phyloP scores from a whole-genome alignment of 305 asterid species.

The Solanum hybrid region DNA sequence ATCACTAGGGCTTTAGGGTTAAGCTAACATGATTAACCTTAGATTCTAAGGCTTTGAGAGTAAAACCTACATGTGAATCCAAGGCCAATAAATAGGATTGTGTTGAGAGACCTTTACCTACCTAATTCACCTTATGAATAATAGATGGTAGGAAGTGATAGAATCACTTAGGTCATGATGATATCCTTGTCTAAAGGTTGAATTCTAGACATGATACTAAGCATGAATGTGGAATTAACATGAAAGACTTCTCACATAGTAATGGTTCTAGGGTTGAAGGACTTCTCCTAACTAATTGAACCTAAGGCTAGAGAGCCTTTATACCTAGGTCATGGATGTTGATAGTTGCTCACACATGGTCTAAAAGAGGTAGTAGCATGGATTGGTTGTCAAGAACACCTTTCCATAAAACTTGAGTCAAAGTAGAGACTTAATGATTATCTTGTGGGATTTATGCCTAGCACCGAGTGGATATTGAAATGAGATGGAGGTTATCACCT shows the following conservation, averaged over 20 bases:
- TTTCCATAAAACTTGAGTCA: not conserved
- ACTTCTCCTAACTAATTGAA: not conserved
- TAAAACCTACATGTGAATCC: not conserved
- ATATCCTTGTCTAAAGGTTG: not conserved
- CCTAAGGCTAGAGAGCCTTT: not conserved
- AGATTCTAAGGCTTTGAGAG: not conserved
- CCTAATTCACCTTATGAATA: not conserved
- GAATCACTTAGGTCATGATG: not conserved
- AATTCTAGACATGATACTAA: not conserved
- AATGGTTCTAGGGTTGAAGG: not conserved
- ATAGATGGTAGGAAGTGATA: not conserved
- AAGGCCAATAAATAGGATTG: not conserved
- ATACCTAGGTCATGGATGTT: not conserved
- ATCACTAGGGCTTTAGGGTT: not conserved
- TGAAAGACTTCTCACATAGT: not conserved
- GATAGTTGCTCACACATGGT: not conserved
- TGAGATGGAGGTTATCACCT: not conserved
- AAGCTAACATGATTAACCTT: not conserved
- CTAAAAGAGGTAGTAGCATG: not conserved
- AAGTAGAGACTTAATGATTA: not conserved
- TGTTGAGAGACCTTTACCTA: not conserved
- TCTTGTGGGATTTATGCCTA: not conserved
- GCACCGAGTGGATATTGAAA: not conserved
- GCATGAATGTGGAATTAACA: not conserved
- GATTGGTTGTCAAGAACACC: not conserved